Evolutionary conservation across 2,329 filamentous ascomycete genomes (phyloP).

Genomic region (Cryphonectria japonica): DNA sequence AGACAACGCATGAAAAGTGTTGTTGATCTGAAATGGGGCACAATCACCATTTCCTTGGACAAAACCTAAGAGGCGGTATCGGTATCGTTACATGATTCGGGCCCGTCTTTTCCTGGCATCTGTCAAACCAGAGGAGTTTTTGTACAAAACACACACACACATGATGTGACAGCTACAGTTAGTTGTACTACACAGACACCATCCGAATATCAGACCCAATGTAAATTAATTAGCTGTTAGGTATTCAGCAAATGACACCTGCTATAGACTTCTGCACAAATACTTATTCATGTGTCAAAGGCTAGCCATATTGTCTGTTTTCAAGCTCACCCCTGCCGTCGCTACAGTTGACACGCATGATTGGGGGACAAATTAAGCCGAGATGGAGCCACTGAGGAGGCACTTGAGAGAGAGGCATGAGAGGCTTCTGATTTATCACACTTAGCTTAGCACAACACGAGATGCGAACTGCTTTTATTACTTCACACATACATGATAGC

Average conservation of each 20-base stretch:
- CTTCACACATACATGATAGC: not conserved
- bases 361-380: slow-evolving; percentile 33
- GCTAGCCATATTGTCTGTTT: not conserved
- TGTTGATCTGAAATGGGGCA: not conserved
- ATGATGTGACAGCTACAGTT: not conserved
- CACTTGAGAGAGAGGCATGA: slow-evolving; percentile 6
- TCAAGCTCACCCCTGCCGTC: slow-evolving; percentile 7
- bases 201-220: not conserved
- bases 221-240: not conserved
- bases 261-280: not conserved
- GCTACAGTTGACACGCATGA: slow-evolving; percentile 21
- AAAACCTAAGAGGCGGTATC: not conserved
- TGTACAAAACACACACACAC: not conserved
- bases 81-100: not conserved
- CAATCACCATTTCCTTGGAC: not conserved
- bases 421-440: slow-evolving; percentile 9
- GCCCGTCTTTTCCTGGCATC: not conserved
- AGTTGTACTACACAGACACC: not conserved
- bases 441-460: not conserved
- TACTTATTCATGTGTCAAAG: not conserved
- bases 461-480: not conserved
- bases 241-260: not conserved
- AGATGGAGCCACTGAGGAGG: slow-evolving; percentile 18
- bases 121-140: too few species aligned
- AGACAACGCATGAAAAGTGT: not conserved